Base-by-base conservation (phyloP, 768 basidiomycete genomes). In the Trametes elegans region DNA sequence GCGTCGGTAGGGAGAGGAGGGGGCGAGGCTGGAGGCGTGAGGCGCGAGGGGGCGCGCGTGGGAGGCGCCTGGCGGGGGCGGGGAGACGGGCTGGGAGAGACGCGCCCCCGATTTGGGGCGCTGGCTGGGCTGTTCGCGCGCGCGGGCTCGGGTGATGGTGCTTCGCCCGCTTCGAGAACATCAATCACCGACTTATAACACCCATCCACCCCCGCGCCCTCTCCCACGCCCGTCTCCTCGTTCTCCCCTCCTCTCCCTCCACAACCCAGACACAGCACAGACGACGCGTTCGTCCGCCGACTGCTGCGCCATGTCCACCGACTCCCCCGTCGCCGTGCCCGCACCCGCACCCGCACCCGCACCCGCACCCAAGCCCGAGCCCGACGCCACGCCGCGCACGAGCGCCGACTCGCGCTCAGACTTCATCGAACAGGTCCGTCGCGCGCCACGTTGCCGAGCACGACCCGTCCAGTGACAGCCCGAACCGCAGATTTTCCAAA, bases 401-500 rank as follows among this genome's bases (percentile, higher is more conserved):
- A 56, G 34, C 42, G 42, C 40, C 16, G 50, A 55, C 47, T 18
- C 57, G 14, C 57, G 61, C 41, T 28, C 49, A 7, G 56, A 57
- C 42, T 49, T 59, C 24, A 63, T 63, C 38, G 62, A 63, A 34
- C 55, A 60, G 59, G 62, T 60, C 14, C 19, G 61, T 54, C 35
- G 13, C 45, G 14, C 40, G 21, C 29, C 46, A 18, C 49, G 49
- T 42, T 28, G 19, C 5, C 43, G 31, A 39, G 8, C 32, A 7
- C 26, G 9, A 5, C 42, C 13, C 24, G 11, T 21, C 16, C 24
- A 11, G 8, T n/a, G 10, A 31, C 31, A 44, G 7, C 21, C 13
- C 45, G 16, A 45, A 7, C 6, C 3, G 16, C 58, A 85, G 84
- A 81, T 79, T 55, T 85, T 85, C 66, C 76, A 73, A 57, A 73